A percentile compares a stretch with the other conserved stretches of the same genome.
Evolutionary conservation across 1,284 basidiomycete species (phyloP).

Genomic region (Puccinia triticina): DNA sequence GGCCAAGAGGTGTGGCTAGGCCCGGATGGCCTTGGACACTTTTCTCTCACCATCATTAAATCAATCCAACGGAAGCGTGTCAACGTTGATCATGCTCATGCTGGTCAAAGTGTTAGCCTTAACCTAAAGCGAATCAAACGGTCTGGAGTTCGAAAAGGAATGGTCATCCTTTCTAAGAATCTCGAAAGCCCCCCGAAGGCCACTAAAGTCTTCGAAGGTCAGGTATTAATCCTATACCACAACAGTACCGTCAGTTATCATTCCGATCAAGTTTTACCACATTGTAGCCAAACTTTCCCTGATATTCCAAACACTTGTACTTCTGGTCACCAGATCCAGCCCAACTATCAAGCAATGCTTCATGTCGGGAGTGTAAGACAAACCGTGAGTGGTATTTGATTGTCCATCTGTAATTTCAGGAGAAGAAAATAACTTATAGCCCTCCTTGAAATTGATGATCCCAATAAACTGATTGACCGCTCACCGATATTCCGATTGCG

Average conservation of each 20-base stretch:
- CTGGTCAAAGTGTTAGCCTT: conserved; percentile 91
- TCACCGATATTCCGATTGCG: conserved; percentile 69
- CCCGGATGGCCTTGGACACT: conserved; percentile 90
- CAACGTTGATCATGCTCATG: conserved; percentile 79
- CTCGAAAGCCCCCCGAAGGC: conserved; percentile 74
- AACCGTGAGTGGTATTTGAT: conserved; percentile 73
- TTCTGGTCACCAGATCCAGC: conserved; percentile 53
- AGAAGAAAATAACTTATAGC: not conserved
- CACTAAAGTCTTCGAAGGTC: conserved; percentile 76
- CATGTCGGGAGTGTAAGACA: conserved; percentile 74
- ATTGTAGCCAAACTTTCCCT: not conserved
- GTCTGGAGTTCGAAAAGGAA: conserved; percentile 82
- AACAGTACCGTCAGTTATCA: conserved; percentile 89
- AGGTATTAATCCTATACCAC: conserved; percentile 80
- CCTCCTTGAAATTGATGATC: not conserved
- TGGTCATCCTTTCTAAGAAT: conserved; percentile 82
- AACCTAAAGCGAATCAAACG: conserved; percentile 87
- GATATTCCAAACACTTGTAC: not conserved
- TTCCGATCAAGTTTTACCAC: conserved; percentile 53
- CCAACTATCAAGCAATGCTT: conserved; percentile 56
- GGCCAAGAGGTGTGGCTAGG: conserved; percentile 79
- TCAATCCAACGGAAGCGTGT: conserved; percentile 93
- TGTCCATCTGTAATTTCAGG: not conserved
- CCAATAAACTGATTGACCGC: conserved; percentile 34
- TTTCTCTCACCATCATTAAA: conserved; percentile 77